Percentiles rank a stretch among this genome's conserved stretches.
Evolutionary conservation across 805 yeast species (phyloP).

Genomic region (Cyberlindnera nakhonratchasimensis): DNA sequence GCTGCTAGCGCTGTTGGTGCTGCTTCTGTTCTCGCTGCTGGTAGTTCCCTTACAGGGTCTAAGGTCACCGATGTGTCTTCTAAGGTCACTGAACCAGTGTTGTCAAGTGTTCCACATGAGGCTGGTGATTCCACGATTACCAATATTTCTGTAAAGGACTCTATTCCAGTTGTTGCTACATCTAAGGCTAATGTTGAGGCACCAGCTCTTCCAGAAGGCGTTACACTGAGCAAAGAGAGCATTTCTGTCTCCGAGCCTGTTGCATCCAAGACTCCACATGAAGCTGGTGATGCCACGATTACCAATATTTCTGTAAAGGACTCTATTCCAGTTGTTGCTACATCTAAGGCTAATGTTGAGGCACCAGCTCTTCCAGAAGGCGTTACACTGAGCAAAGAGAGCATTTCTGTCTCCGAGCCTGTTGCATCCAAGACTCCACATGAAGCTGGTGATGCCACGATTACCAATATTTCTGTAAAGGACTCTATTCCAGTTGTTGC

Average conservation of each 20-base stretch:
- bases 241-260: constrained; percentile 3
- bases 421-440: not conserved
- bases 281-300: constrained; percentile 1
- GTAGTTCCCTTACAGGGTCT: constrained; percentile 16
- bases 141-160: constrained; percentile 1
- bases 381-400: constrained; percentile 1
- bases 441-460: constrained; percentile 1
- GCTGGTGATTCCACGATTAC: constrained; percentile 1
- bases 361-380: constrained; percentile 6
- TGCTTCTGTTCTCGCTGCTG: constrained; percentile 19
- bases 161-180: not conserved
- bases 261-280: not conserved
- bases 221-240: not conserved
- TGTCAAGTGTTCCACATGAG: not conserved
- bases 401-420: not conserved
- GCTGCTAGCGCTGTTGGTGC: constrained; percentile 7
- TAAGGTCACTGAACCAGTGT: constrained; percentile 2
- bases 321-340: not conserved
- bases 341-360: not conserved
- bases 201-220: constrained; percentile 4
- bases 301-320: constrained; percentile 1
- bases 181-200: not conserved
- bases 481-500: constrained; percentile 1
- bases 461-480: not conserved
- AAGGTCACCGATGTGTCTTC: constrained; percentile 11